phyloP scores from a whole-genome alignment of 495 filamentous ascomycete species.

The Hypoxylon fuscum region DNA sequence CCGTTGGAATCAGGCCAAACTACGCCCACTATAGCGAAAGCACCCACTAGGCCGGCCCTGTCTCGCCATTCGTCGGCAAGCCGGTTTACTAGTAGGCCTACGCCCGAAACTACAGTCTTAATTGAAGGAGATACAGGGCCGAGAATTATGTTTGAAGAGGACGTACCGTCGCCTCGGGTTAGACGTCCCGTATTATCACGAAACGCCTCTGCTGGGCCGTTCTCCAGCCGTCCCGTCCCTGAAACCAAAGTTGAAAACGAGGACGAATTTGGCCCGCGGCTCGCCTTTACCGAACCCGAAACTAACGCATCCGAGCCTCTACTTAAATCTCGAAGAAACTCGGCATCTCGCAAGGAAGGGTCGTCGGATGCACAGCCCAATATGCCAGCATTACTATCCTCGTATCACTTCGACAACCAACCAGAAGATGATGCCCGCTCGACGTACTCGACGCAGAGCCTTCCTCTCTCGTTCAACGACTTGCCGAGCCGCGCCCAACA shows the following conservation, averaged over 20 bases:
- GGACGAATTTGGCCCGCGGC: constrained; percentile 68
- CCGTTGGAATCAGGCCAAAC: constrained; percentile 14
- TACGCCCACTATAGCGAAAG: constrained; percentile 29
- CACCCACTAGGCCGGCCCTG: constrained; percentile 54
- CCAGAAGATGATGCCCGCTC: constrained; percentile 55
- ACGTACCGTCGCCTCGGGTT: constrained; percentile 33
- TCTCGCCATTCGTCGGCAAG: constrained; percentile 62
- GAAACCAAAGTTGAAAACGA: constrained; percentile 66
- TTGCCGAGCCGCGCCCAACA: constrained; percentile 84
- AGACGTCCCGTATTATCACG: constrained; percentile 57
- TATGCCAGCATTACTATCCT: constrained; percentile 48
- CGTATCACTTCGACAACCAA: constrained; percentile 38
- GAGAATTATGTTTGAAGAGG: constrained; percentile 76
- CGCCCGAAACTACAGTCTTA: constrained; percentile 75
- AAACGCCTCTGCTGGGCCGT: constrained; percentile 60
- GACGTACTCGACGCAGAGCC: constrained; percentile 66
- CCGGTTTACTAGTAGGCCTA: constrained; percentile 76
- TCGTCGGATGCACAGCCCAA: constrained; percentile 41
- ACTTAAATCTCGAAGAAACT: constrained; percentile 44
- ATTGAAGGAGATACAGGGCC: constrained; percentile 70
- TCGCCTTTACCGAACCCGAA: constrained; percentile 69
- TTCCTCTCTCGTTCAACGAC: constrained; percentile 84
- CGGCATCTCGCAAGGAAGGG: constrained; percentile 31
- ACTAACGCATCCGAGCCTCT: constrained; percentile 23
- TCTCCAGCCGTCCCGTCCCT: constrained; percentile 70